Conservation (phyloP, 1,284 basidiomycete species). For the Pseudozyma thailandica region DNA sequence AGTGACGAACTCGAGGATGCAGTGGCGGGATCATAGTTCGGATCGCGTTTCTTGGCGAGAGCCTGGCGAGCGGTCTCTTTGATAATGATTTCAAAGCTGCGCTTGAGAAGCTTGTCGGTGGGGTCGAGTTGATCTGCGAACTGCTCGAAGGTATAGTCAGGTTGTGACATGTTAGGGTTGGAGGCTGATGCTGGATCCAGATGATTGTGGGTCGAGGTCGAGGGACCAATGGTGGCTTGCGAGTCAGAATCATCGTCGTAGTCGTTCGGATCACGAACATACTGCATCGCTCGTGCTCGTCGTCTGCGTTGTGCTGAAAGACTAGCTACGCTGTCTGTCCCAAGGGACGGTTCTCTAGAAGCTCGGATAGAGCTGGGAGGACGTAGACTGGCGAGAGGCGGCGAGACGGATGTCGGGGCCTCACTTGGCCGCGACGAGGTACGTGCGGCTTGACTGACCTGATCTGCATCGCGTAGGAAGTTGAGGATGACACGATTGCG, state of each 20-base stretch:
- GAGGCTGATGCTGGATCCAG: conserved; percentile 25
- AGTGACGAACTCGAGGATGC: conserved; percentile 7
- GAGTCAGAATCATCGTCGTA: conserved; percentile 33
- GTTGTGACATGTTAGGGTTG: conserved; percentile 23
- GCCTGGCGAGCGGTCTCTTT: conserved; percentile 50
- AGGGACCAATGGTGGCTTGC: conserved; percentile 12
- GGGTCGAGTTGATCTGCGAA: conserved; percentile 48
- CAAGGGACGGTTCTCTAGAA: conserved; percentile 23
- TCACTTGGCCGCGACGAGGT: neutral
- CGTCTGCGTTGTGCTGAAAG: conserved; percentile 37
- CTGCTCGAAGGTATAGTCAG: conserved; percentile 53
- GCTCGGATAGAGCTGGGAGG: conserved; percentile 9
- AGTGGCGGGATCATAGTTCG: conserved; percentile 5
- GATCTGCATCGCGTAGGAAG: conserved; percentile 43
- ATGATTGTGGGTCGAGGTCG: conserved; percentile 6
- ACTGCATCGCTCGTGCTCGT: conserved; percentile 36
- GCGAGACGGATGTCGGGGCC: conserved; percentile 11
- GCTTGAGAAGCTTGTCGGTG: conserved; percentile 41
- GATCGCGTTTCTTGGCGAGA: conserved; percentile 31
- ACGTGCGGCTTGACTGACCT: neutral
- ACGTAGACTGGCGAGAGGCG: conserved; percentile 1
- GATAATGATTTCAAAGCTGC: conserved; percentile 50
- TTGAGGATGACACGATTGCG: conserved; percentile 45
- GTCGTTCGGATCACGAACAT: conserved; percentile 39
- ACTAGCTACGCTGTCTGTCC: conserved; percentile 38